Evolutionary conservation across 164 flowering plant genomes (phyloP).

Genomic region (Kalanchoe fedtschenkoi): DNA sequence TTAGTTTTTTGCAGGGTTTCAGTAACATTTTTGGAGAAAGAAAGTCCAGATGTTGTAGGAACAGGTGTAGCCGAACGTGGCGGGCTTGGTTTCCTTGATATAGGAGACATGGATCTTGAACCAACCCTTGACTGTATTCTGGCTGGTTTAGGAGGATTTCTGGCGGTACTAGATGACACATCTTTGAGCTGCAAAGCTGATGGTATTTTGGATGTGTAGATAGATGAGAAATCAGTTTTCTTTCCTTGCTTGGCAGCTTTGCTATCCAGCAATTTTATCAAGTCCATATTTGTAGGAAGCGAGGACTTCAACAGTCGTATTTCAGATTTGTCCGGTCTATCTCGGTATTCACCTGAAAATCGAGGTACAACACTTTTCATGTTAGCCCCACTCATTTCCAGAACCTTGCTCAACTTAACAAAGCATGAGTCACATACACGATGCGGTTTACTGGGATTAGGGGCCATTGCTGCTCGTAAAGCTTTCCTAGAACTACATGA

Average conservation of each 20-base stretch:
- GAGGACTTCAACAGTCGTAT: constrained; percentile 43
- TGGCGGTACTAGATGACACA: constrained; percentile 37
- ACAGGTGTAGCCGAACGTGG: constrained; percentile 95
- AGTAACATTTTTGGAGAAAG: constrained; percentile 75
- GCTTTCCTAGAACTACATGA: constrained; percentile 74
- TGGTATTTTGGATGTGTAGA: constrained; percentile 54
- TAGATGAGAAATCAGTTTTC: constrained; percentile 65
- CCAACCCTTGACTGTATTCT: constrained; percentile 51
- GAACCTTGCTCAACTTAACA: constrained; percentile 43
- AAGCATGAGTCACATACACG: constrained; percentile 77
- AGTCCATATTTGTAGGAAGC: constrained; percentile 64
- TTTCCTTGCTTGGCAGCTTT: constrained; percentile 85
- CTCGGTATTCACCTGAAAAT: constrained; percentile 86
- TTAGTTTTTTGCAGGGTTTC: constrained; percentile 96
- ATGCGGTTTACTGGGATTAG: constrained; percentile 63
- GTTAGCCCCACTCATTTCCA: constrained; percentile 33
- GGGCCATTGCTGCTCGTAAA: constrained; percentile 62
- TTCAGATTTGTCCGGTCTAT: constrained; percentile 76
- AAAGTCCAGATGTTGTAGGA: constrained; percentile 85
- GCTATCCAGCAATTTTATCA: constrained; percentile 75
- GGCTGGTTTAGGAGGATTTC: constrained; percentile 50
- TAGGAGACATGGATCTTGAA: constrained; percentile 91
- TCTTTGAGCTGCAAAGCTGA: constrained; percentile 61
- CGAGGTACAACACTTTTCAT: constrained; percentile 59
- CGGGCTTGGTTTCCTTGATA: constrained; percentile 88